These are phyloP conservation scores for Apostasia shenzhenica DNA, from an alignment of 106 monocot genomes.

Conservation along the genomic window DNA sequence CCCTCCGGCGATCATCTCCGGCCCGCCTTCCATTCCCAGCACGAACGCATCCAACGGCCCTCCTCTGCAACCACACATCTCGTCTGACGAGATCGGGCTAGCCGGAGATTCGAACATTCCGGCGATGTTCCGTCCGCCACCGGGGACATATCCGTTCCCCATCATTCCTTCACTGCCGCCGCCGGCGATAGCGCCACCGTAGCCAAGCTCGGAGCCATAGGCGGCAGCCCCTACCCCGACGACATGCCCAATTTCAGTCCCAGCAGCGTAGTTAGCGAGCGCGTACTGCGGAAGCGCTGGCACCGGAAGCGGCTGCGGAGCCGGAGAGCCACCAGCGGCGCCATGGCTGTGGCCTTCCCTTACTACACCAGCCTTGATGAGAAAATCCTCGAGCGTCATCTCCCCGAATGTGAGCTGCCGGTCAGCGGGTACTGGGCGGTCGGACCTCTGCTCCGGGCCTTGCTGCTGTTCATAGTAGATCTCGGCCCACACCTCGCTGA, in stretches of 20 bases:
- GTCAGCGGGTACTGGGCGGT: neutral
- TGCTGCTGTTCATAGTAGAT: slow-evolving; percentile 3
- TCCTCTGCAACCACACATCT: slow-evolving; percentile 8
- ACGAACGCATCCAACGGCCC: neutral
- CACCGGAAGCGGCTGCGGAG: neutral
- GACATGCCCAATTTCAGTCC: neutral
- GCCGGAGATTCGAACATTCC: slow-evolving; percentile 14
- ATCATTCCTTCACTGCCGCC: slow-evolving; percentile 1
- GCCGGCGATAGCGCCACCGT: neutral
- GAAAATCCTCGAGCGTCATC: slow-evolving; percentile 63
- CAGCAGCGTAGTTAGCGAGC: neutral
- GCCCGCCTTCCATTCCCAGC: neutral
- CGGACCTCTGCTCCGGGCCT: neutral
- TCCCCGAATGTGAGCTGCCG: slow-evolving; percentile 43
- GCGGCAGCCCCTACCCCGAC: neutral
- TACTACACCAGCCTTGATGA: slow-evolving; percentile 52
- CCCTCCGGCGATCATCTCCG: slow-evolving; percentile 5
- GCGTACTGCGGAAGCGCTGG: slow-evolving; percentile 4
- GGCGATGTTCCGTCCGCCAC: neutral
- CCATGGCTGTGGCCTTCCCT: slow-evolving; percentile 16
- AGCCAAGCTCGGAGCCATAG: neutral
- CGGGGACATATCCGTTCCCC: slow-evolving; percentile 11
- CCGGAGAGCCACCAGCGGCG: neutral
- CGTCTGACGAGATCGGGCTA: slow-evolving; percentile 36
- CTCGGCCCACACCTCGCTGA: slow-evolving; percentile 59